phyloP scores from a whole-genome alignment of 23 red algal genomes.

The Gracilaria vermiculophylla region DNA sequence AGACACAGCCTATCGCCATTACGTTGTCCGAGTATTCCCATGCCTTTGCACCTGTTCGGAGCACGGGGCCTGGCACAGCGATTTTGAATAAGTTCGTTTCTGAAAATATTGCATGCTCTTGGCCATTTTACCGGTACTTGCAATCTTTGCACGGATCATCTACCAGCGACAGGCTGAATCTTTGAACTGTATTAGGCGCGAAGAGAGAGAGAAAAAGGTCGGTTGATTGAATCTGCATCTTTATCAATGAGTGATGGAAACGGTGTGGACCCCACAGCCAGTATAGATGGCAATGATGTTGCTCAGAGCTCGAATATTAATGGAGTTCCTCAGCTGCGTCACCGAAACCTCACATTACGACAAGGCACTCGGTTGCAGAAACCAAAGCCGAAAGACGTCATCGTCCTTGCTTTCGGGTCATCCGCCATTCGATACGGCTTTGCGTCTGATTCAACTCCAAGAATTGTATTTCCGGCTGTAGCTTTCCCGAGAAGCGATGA shows the following conservation, averaged over 20 bases:
- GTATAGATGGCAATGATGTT: neutral
- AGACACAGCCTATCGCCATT: no score
- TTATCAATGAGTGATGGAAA: neutral
- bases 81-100: no score
- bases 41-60: no score
- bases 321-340: neutral
- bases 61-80: no score
- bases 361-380: neutral
- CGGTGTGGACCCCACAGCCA: neutral
- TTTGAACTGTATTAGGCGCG: no score
- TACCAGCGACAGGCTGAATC: neutral
- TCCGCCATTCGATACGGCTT: slow-evolving; percentile 59
- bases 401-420: slow-evolving; percentile 52
- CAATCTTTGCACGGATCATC: no score
- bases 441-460: slow-evolving; percentile 40
- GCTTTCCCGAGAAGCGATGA: slow-evolving; percentile 7
- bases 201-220: no score
- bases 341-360: neutral
- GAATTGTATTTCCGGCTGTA: slow-evolving; percentile 42
- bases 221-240: neutral
- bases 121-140: no score
- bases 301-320: neutral
- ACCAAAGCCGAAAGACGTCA: slow-evolving; percentile 41
- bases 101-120: no score
- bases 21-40: no score